Conservation (phyloP, 179 eudicot species). For the Vitellaria paradoxa region DNA sequence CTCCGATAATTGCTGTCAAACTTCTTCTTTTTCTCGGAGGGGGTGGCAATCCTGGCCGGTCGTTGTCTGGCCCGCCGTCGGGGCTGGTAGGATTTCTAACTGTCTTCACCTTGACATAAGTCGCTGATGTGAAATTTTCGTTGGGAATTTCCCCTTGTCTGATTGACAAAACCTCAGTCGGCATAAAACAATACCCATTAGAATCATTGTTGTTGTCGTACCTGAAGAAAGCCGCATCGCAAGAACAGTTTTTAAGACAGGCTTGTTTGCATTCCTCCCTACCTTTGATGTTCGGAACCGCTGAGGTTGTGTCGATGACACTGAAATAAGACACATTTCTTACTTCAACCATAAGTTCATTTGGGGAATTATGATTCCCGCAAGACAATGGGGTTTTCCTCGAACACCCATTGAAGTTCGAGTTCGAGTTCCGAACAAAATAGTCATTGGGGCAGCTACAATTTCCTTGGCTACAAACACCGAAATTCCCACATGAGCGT, state of each 20-base stretch:
- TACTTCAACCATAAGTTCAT: neutral
- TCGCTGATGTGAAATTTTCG: neutral
- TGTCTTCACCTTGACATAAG: constrained; percentile 1
- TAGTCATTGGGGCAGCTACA: neutral
- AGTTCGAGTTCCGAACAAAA: neutral
- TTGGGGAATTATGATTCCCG: too few relatives aligned
- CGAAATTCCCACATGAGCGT: neutral
- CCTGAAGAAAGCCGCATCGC: constrained; percentile 14
- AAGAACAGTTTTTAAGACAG: constrained; percentile 1
- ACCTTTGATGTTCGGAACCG: neutral
- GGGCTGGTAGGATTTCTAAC: too few relatives aligned
- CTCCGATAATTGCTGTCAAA: neutral
- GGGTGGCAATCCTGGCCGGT: too few relatives aligned
- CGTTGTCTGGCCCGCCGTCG: too few relatives aligned
- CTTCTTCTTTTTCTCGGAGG: neutral
- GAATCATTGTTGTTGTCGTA: neutral
- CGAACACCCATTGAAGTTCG: neutral
- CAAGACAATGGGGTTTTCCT: constrained; percentile 6
- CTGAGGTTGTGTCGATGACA: constrained; percentile 11
- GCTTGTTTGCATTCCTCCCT: constrained; percentile 11
- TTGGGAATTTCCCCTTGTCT: constrained; percentile 12
- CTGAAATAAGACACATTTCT: constrained; percentile 10
- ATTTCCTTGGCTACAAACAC: neutral
- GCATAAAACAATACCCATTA: constrained; percentile 6
- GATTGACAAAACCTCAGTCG: constrained; percentile 8